A percentile compares a stretch with the other conserved stretches of the same genome.
Evolutionary conservation across 2,329 filamentous ascomycete species (phyloP).

Genomic region (Knufia petricola): DNA sequence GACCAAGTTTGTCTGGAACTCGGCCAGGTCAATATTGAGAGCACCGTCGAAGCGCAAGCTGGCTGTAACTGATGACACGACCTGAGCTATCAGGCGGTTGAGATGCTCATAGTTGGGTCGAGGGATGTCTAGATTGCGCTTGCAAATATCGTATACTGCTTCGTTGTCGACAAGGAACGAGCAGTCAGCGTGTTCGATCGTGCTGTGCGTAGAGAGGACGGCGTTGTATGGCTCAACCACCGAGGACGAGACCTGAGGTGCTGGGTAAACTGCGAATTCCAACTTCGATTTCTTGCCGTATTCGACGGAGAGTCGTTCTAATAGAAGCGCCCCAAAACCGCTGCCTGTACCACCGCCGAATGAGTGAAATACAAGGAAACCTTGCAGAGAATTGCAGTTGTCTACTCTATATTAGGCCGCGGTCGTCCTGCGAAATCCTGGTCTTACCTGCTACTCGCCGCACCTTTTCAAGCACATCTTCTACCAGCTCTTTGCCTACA

Average conservation of each 20-base stretch:
- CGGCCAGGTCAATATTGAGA: conserved; percentile 58
- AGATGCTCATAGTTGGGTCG: conserved; percentile 56
- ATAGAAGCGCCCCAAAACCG: conserved; percentile 55
- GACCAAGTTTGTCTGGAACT: conserved; percentile 62
- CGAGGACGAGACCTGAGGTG: conserved; percentile 54
- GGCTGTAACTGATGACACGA: conserved; percentile 58
- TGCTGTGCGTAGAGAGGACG: conserved; percentile 47
- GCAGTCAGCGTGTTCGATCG: conserved; percentile 59
- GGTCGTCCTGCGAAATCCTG: not conserved
- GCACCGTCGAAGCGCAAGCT: conserved; percentile 57
- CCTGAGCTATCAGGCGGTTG: conserved; percentile 57
- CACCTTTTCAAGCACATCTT: conserved; percentile 54
- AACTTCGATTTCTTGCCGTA: conserved; percentile 62
- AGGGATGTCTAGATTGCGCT: conserved; percentile 54
- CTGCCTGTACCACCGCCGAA: conserved; percentile 60
- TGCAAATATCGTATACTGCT: conserved; percentile 59
- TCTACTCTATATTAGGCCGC: conserved; percentile 34
- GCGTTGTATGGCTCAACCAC: conserved; percentile 62
- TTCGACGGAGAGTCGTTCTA: conserved; percentile 55
- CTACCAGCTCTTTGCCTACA: conserved; percentile 57
- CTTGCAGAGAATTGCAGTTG: conserved; percentile 57
- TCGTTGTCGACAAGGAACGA: conserved; percentile 62
- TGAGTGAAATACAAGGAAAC: conserved; percentile 60
- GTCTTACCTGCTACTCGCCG: conserved; percentile 51
- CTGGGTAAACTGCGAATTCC: conserved; percentile 57